Base-by-base conservation (phyloP, 768 basidiomycete genomes). In the Harrya chromipes region DNA sequence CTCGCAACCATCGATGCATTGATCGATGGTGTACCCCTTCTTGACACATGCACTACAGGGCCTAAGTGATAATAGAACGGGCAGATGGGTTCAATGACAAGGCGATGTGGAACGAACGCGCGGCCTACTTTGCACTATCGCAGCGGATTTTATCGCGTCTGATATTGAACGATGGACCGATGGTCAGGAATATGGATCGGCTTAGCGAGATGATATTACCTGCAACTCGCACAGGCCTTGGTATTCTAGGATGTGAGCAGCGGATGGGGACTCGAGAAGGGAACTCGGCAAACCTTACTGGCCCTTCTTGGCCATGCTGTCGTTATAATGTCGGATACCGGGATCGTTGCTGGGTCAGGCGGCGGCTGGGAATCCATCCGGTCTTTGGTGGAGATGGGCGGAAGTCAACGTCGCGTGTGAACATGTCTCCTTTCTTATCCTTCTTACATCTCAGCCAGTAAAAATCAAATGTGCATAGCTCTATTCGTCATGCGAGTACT, bases 91-190 rank as follows among this genome's bases (percentile, higher is more conserved):
- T 59, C 44, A 46, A 47, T 29, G 29, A 50, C 36, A 31, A 41
- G 46, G 13, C 2, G 44, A 40, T 20, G 24, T 20, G 31, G 10
- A 16, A 19, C 35, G 38, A 13, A 26, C 39, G 29, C 46, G 29
- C 19, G 26, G 44, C 72, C 40, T 59, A 81, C 76, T 75, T 76
- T 53, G 68, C 64, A 21, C 79, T 76, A 61, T 83, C 78, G 64
- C 82, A 84, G 50, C 80, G 76, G 50, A 80, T 75, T 65, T 84
- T 83, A 60, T 83, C 82, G 53, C 77, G 79, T 58, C 82, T 83
- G 60, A 50, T 36, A 43, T 24, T 12, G 29, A 24, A 20, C 13
- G 29, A 33, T 3, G 33, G 33, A 33, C 14, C 14, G 33, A 33
- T 16, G 23, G 43, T 62, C 8, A 57, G 33, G 14, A 39, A 20